Conservation (phyloP, 2,329 filamentous ascomycete genomes). For the Massarina eburnea region DNA sequence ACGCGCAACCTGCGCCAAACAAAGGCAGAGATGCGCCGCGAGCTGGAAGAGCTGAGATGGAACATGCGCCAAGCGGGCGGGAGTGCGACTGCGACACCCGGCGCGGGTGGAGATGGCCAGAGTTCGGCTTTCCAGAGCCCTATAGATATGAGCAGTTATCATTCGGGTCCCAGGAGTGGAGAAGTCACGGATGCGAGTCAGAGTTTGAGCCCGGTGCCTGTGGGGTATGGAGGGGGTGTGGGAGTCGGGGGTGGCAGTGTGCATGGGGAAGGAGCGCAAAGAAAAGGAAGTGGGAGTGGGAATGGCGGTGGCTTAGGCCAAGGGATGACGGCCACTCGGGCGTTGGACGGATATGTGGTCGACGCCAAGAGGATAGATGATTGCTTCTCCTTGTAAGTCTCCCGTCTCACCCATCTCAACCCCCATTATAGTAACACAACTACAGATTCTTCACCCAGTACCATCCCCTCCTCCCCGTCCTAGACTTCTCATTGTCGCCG, state of each 20-base stretch:
- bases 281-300: slow-evolving; percentile 17
- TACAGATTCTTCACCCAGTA: slow-evolving; percentile 39
- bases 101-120: slow-evolving; percentile 29
- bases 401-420: neutral
- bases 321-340: slow-evolving; percentile 25
- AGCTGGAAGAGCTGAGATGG: slow-evolving; percentile 40
- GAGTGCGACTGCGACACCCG: slow-evolving; percentile 29
- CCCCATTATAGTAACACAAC: slow-evolving; percentile 12
- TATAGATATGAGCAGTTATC: slow-evolving; percentile 25
- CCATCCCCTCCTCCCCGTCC: slow-evolving; percentile 36
- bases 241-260: neutral
- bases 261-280: slow-evolving; percentile 17
- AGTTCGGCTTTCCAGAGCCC: slow-evolving; percentile 20
- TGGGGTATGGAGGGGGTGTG: slow-evolving; percentile 10
- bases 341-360: slow-evolving; percentile 35
- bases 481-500: slow-evolving; percentile 31
- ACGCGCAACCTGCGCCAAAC: slow-evolving; percentile 41
- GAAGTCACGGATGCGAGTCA: slow-evolving; percentile 26
- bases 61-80: slow-evolving; percentile 30
- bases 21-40: slow-evolving; percentile 42
- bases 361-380: slow-evolving; percentile 37
- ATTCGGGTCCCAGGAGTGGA: slow-evolving; percentile 17
- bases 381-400: slow-evolving; percentile 36
- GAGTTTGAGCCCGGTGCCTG: slow-evolving; percentile 29
- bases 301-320: neutral